Conservation (phyloP, 805 yeast genomes). For the Brettanomyces sp. region DNA sequence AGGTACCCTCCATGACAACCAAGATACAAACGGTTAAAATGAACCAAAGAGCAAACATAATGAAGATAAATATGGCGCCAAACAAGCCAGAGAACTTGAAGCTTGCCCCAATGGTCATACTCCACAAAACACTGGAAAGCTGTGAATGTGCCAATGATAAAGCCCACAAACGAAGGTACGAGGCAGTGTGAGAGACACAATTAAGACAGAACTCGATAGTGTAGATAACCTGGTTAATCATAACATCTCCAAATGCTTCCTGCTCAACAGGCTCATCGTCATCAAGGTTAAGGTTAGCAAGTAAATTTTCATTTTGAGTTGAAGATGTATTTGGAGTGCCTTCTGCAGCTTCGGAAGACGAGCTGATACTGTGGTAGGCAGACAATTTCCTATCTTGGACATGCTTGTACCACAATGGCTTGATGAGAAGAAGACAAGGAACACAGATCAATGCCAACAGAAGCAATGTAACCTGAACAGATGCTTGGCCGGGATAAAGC, state of each 20-base stretch:
- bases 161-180: constrained; percentile 95
- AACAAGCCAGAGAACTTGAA: constrained; percentile 54
- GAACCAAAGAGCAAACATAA: constrained; percentile 93
- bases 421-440: constrained; percentile 80
- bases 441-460: constrained; percentile 79
- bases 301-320: constrained; percentile 22
- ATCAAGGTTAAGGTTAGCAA: constrained; percentile 27
- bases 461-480: constrained; percentile 63
- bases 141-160: constrained; percentile 95
- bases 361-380: constrained; percentile 23
- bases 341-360: constrained; percentile 23
- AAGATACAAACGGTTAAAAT: constrained; percentile 80
- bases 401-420: constrained; percentile 50
- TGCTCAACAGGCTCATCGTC: constrained; percentile 47
- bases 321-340: constrained; percentile 9
- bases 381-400: constrained; percentile 40
- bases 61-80: constrained; percentile 68
- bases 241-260: constrained; percentile 81
- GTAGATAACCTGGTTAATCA: constrained; percentile 95
- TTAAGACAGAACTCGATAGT: constrained; percentile 96
- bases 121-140: constrained; percentile 89
- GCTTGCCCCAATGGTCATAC: constrained; percentile 82
- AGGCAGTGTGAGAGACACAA: constrained; percentile 97
- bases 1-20: constrained; percentile 97
- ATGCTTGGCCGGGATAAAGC: constrained; percentile 70